Evolutionary conservation across 2,329 filamentous ascomycete species (phyloP), one percentile per base, ranked within the genome.

Genomic region (Nannizzia gypsea): DNA sequence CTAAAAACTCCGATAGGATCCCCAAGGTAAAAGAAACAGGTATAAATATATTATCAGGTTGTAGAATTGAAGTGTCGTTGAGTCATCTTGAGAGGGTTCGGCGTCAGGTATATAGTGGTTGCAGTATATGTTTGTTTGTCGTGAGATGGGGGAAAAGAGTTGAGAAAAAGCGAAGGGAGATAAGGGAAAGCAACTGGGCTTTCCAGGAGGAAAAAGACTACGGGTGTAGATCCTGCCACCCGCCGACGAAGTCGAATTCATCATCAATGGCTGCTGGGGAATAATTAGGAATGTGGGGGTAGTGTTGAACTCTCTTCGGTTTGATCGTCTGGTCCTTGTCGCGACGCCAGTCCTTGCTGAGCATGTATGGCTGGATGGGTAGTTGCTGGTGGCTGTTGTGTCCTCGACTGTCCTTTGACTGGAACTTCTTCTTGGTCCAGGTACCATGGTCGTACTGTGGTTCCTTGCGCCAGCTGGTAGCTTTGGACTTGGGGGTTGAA

Each of bases 171-270:
- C 46, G 59, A 62, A 64, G 60, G 60, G 57, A 62, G 58, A 61
- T 62, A 64, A 64, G 62, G 61, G 54, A 55, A n/a, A 48, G 58
- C 62, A 59, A 36, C 54, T 48, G 24, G 59, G 62, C 58, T 63
- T 62, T 42, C 54, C 26, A 63, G 64, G 59, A 42, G n/a, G 55
- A 63, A 62, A 62, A 60, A 17, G 70, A 76, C 79, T 82, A 83
- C 73, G 83, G 79, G 73, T 83, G 81, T 73, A 83, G 78, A 72
- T 85, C 84, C 74, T 88, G 85, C 84, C 89, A 95, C 77, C 88
- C 89, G 80, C 90, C 90, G 84, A 96, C 89, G 86, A 92, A 95
- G 83, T 95, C 90, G 79, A 91, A 77, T 70, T 92, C 88, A 28
- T 73, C 60, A 38, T 74, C 61, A 15, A 50, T 28, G 36, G 42